Evolutionary conservation across 495 filamentous ascomycete genomes (phyloP).

Genomic region (Beverwykella pulmonaria): DNA sequence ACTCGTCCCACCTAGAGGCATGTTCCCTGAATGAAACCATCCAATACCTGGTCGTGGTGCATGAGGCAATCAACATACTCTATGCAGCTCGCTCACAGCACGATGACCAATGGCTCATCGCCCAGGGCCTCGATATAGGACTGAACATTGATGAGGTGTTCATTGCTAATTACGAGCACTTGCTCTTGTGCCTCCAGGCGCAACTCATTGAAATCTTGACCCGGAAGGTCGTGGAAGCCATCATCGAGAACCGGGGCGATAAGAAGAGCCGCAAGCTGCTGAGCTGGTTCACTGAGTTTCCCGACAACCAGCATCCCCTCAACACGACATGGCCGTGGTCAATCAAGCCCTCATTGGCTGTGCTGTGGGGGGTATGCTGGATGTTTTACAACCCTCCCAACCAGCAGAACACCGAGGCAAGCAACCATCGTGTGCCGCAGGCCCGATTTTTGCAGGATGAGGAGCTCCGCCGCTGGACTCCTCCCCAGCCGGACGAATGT

Average conservation of each 20-base stretch:
- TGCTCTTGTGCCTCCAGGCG: conserved; percentile 29
- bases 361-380: conserved; percentile 62
- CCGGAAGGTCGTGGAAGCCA: conserved; percentile 31
- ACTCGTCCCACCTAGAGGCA: conserved; percentile 10
- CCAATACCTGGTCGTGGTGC: conserved; percentile 12
- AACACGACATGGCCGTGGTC: conserved; percentile 60
- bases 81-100: conserved; percentile 12
- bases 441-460: conserved; percentile 18
- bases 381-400: conserved; percentile 50
- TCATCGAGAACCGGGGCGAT: conserved; percentile 13
- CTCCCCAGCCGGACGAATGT: conserved; percentile 29
- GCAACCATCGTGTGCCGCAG: conserved; percentile 23
- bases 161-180: conserved; percentile 40
- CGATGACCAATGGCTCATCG: conserved; percentile 32
- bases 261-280: conserved; percentile 32
- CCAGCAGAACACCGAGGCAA: not conserved
- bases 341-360: conserved; percentile 53
- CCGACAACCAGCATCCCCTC: conserved; percentile 48
- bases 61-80: conserved; percentile 24
- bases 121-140: conserved; percentile 27
- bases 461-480: conserved; percentile 7
- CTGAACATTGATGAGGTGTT: conserved; percentile 34
- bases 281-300: conserved; percentile 45
- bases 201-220: conserved; percentile 28
- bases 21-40: conserved; percentile 24